Conservation (phyloP, 2,329 filamentous ascomycete species). For the Colletotrichum cordylinicola region DNA sequence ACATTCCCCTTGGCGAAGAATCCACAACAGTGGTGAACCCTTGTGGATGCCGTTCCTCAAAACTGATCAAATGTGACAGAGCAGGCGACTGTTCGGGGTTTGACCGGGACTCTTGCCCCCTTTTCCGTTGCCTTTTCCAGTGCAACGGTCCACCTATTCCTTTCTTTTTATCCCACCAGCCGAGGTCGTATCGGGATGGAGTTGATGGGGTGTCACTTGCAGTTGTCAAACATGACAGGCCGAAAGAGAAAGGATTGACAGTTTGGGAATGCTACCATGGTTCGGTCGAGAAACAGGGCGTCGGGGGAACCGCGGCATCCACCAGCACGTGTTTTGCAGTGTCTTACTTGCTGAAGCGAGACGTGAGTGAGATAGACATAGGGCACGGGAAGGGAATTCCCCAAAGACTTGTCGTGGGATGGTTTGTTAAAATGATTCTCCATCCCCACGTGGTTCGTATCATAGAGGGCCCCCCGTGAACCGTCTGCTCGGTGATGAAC, state of each 20-base stretch:
- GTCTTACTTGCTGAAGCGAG: background rate
- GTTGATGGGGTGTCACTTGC: background rate
- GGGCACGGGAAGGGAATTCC: background rate
- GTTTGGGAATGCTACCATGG: background rate
- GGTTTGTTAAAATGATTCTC: slow-evolving; percentile 8
- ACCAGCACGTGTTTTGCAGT: background rate
- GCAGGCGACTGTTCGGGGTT: background rate
- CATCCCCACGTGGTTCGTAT: background rate
- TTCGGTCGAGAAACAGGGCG: background rate
- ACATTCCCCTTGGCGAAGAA: background rate
- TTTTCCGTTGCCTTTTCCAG: background rate
- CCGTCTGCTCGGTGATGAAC: background rate
- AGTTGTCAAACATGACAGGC: background rate
- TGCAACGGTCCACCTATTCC: background rate
- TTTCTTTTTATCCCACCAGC: background rate
- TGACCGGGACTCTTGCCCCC: background rate
- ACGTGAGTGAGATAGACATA: background rate
- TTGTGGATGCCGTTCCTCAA: background rate
- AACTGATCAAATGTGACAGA: slow-evolving; percentile 1
- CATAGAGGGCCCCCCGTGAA: background rate
- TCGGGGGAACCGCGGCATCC: background rate
- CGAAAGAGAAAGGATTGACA: background rate
- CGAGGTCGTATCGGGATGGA: slow-evolving; percentile 1
- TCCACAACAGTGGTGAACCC: background rate
- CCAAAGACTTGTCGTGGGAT: background rate